Evolutionary conservation across 495 filamentous ascomycete species (phyloP).

Genomic region (Trichoderma reesei): DNA sequence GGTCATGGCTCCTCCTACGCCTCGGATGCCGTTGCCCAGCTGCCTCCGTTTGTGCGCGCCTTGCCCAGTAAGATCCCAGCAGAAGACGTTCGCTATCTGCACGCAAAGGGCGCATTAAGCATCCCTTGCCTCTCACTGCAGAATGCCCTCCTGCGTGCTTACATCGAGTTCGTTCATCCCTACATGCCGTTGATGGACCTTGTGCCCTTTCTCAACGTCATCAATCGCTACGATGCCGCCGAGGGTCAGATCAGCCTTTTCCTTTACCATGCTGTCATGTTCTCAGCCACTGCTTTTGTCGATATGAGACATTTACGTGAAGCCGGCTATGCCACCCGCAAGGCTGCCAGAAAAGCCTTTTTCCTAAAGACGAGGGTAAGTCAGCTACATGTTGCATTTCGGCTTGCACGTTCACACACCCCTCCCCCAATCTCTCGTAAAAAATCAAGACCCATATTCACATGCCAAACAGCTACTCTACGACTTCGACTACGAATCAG

Average conservation of each 20-base stretch:
- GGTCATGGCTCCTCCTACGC: conserved; percentile 15
- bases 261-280: conserved; percentile 76
- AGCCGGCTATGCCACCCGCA: conserved; percentile 60
- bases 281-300: conserved; percentile 67
- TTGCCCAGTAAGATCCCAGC: conserved; percentile 54
- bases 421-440: not conserved
- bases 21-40: conserved; percentile 21
- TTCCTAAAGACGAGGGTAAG: conserved; percentile 70
- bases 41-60: conserved; percentile 66
- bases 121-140: conserved; percentile 57
- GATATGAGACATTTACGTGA: conserved; percentile 57
- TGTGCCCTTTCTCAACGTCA: conserved; percentile 57
- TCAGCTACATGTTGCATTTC: conserved; percentile 7
- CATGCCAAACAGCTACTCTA: conserved; percentile 44
- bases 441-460: conserved; percentile 14
- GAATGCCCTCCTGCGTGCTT: conserved; percentile 63
- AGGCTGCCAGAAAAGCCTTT: conserved; percentile 66
- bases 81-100: conserved; percentile 68
- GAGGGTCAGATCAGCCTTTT: conserved; percentile 64
- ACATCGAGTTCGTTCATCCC: conserved; percentile 76
- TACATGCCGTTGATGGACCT: conserved; percentile 83
- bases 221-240: conserved; percentile 54
- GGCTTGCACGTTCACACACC: not conserved
- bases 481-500: conserved; percentile 78
- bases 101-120: conserved; percentile 62